Evolutionary conservation across 1,284 basidiomycete genomes (phyloP), one percentile per base, ranked within the genome.

Genomic region (Anthracocystis panici-leucophaei): DNA sequence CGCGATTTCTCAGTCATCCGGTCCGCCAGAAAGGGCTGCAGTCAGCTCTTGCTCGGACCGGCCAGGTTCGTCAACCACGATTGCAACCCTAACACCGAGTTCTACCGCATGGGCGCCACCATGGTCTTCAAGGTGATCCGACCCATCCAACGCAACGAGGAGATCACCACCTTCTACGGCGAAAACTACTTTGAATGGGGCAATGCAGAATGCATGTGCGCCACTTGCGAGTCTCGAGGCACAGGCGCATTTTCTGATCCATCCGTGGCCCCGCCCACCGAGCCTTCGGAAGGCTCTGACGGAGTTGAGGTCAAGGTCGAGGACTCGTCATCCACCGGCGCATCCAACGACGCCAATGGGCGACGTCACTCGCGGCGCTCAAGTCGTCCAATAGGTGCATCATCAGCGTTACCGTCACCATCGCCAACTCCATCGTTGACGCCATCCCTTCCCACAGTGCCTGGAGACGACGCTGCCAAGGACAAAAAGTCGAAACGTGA

Each of bases 61-160:
- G 94, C 94, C 83, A 91, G 94, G 76, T 96, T 96, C 87, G 93
- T 95, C 70, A 96, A 96, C 92, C 93, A 95, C 83, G 94, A 95
- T 84, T 95, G 94, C 86, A 90, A 93, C 65, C 92, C 94, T 78
- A 95, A 95, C 84, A 92, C 91, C 64, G 92, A 94, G 80, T 89
- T 95, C 58, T 92, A 94, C 84, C 91, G 93, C 56, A 91, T 92
- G 86, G 93, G 93, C 41, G 89, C 90, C 80, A 93, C 93, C 84
- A 94, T 96, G 86, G 92, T 92, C 27, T 96, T 96, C 87, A 91
- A 92, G 53, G 92, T 92, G 63, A 88, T 94, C 82, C 90, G 91
- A 84, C 89, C 91, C 58, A 94, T 96, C 80, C 87, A 88, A 40
- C 87, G 91, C 27, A 93, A 93, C 56, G 93, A 95, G 85, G 93